Base-by-base conservation (phyloP, 441 rosid genomes). In the Croton laevigatus region DNA sequence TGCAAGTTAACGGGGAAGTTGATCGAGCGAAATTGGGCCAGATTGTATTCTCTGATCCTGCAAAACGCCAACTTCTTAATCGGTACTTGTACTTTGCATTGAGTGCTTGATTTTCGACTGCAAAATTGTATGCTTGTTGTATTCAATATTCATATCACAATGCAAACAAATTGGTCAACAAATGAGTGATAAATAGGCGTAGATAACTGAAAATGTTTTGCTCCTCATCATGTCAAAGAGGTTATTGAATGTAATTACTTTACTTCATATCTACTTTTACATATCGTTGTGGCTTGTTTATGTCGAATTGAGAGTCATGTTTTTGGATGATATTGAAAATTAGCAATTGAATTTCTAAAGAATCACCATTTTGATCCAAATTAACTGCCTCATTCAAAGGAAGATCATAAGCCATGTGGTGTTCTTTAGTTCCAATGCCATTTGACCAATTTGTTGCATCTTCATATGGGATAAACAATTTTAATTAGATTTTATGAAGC, bases 1-100 rank as follows among this genome's bases (percentile, higher is more conserved):
- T 93, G 19, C 87, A 62, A 71, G 71, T 79, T 59, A 83, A 71
- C 68, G 86, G 91, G 53, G 91, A 88, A 79, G 88, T 94, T 2
- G 89, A 91, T 69, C 73, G 98, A 61, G 75, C 89, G 17, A 89
- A 87, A 64, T 82, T 91, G 22, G 96, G 97, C 49, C 96, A 76
- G 69, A 82, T 88, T 44, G 98, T 91, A 17, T 91, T 91, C 82
- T 88, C 92, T 7, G 89, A 89, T 62, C 76, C 87, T 66, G 77
- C 77, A 59, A 87, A 88, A 71, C 93, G 97, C 40, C 91, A 91
- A 68, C 83, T 89, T 48, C 83, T 91, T 58, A 87, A 89, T 80
- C 75, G 91, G 96, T 93, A 76, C 23, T 19, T 6, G 44, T 27
- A 22, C 17, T 57, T 13, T 27, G 2, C 38, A 58, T 58, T 32